Conservation (phyloP, 805 yeast species). For the Ogataea henricii region DNA sequence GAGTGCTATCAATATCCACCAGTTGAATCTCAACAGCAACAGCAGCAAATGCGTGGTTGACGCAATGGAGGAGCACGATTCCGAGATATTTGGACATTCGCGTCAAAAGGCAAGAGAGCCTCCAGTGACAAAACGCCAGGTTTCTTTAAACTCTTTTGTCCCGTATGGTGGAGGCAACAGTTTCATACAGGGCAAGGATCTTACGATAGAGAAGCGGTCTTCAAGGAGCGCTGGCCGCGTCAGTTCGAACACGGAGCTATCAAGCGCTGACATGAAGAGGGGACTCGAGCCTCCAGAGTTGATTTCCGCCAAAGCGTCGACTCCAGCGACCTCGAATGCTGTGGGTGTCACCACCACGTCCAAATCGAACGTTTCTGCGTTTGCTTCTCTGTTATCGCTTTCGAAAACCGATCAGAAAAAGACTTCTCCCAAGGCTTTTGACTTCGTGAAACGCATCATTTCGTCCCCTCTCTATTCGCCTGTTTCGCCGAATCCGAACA, state of each 20-base stretch:
- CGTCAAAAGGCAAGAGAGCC: neutral
- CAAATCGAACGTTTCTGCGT: constrained; percentile 40
- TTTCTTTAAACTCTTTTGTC: neutral
- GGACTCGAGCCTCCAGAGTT: constrained; percentile 28
- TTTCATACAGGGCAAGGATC: constrained; percentile 4
- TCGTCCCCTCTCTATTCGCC: constrained; percentile 33
- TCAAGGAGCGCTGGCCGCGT: constrained; percentile 5
- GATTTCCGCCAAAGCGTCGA: constrained; percentile 25
- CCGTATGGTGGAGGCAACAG: neutral
- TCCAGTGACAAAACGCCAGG: neutral
- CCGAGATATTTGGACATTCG: constrained; percentile 44
- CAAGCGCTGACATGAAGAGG: constrained; percentile 6
- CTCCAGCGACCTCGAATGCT: constrained; percentile 37
- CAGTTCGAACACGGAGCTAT: constrained; percentile 5
- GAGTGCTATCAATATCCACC: constrained; percentile 65
- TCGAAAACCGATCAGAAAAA: constrained; percentile 29
- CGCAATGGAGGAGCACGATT: constrained; percentile 71
- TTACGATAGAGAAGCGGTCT: constrained; percentile 5
- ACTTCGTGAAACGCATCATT: constrained; percentile 36
- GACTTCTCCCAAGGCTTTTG: constrained; percentile 28
- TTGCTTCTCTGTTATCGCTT: constrained; percentile 39
- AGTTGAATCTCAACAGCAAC: constrained; percentile 42
- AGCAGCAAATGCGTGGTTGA: constrained; percentile 47
- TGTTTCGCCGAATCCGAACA: constrained; percentile 17
- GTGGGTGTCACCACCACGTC: constrained; percentile 39